Conservation (phyloP, 352 stramenopile species). For the Phytopythium cucurbitacearum region DNA sequence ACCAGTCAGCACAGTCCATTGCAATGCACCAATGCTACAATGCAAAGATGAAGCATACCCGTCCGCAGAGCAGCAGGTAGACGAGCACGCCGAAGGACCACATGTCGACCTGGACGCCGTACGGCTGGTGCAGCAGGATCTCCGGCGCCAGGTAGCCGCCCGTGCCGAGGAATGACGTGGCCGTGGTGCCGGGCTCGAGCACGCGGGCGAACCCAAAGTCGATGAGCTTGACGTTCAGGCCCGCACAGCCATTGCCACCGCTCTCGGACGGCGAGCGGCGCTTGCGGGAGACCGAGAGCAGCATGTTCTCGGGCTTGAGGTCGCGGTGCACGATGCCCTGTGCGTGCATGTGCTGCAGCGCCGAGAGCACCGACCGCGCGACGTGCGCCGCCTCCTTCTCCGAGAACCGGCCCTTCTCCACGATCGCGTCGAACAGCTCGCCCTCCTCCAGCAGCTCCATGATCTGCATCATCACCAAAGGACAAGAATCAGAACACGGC, state of each 20-base stretch:
- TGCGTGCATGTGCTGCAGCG: conserved; percentile 72
- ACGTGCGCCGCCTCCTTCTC: conserved; percentile 56
- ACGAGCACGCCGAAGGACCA: conserved; percentile 97
- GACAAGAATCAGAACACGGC: conserved; percentile 2
- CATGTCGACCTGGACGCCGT: conserved; percentile 94
- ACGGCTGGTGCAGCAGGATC: conserved; percentile 95
- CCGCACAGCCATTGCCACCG: conserved; percentile 1
- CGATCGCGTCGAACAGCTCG: conserved; percentile 80
- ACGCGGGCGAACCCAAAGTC: conserved; percentile 98
- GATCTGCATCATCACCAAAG: conserved; percentile 11
- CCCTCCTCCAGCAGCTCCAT: conserved; percentile 77
- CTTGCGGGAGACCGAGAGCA: conserved; percentile 34
- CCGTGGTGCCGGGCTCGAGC: conserved; percentile 41
- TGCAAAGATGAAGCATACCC: conserved; percentile 41
- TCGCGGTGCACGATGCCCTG: conserved; percentile 67
- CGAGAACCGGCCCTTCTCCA: conserved; percentile 53
- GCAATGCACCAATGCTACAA: background rate
- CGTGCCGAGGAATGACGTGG: conserved; percentile 75
- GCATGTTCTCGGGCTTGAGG: conserved; percentile 76
- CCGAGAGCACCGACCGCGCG: conserved; percentile 50
- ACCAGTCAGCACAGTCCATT: background rate
- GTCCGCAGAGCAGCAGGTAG: conserved; percentile 96
- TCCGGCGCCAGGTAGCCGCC: conserved; percentile 96
- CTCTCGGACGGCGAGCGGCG: conserved; percentile 10
- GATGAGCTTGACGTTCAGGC: conserved; percentile 94